Conservation (phyloP, 768 basidiomycete species). For the Tricholoma saponaceum region DNA sequence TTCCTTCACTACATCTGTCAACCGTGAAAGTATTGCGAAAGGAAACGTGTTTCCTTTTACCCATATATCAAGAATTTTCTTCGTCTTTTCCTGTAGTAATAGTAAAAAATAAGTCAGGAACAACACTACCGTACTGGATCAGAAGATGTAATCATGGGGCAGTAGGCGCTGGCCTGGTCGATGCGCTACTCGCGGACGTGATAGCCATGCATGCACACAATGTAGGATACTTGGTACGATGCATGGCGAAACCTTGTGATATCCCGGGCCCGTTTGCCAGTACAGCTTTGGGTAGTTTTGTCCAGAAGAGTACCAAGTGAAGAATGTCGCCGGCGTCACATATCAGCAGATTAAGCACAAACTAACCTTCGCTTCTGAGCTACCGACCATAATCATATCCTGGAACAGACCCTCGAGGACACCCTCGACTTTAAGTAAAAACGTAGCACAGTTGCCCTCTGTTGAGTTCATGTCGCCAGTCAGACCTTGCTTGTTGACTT, state of each 20-base stretch:
- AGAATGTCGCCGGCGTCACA: background rate
- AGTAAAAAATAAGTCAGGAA: slow-evolving; percentile 38
- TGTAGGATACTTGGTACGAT: background rate
- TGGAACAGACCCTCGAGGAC: slow-evolving; percentile 85
- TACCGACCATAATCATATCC: slow-evolving; percentile 70
- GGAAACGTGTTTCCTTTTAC: slow-evolving; percentile 89
- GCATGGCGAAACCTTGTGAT: background rate
- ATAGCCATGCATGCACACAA: background rate
- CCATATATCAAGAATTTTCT: slow-evolving; percentile 99
- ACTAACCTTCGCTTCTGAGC: slow-evolving; percentile 85
- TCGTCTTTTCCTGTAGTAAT: slow-evolving; percentile 84
- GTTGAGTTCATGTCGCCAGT: slow-evolving; percentile 50
- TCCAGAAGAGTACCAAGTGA: background rate
- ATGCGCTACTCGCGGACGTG: slow-evolving; percentile 2
- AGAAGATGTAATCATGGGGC: slow-evolving; percentile 29
- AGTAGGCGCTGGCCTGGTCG: slow-evolving; percentile 17
- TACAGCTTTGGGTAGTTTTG: background rate
- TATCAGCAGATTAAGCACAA: background rate
- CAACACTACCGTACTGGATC: slow-evolving; percentile 24
- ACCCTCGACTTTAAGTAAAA: slow-evolving; percentile 86
- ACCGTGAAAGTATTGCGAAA: slow-evolving; percentile 62
- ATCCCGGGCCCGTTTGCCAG: background rate
- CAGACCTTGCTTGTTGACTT: slow-evolving; percentile 60
- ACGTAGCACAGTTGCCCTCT: slow-evolving; percentile 74
- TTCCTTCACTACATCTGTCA: slow-evolving; percentile 67